These are phyloP conservation scores for Malus sylvestris DNA, from an alignment of 306 rosid species.

Conservation along the genomic window DNA sequence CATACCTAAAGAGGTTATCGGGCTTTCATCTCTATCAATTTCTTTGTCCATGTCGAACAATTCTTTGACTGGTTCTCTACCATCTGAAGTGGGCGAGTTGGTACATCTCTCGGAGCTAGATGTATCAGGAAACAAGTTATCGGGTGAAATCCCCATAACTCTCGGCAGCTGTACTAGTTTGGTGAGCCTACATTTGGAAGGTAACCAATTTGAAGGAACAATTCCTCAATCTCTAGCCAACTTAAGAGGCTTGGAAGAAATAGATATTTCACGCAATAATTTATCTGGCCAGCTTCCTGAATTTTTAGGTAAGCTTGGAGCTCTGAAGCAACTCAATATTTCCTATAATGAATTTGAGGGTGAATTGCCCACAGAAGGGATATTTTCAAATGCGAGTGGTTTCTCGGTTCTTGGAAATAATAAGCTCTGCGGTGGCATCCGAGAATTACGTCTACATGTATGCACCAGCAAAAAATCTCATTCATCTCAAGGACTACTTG, in stretches of 20 bases:
- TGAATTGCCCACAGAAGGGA: conserved; percentile 20
- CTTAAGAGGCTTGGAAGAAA: conserved; percentile 11
- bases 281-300: conserved; percentile 29
- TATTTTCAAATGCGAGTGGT: conserved; percentile 20
- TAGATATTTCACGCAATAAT: conserved; percentile 26
- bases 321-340: conserved; percentile 16
- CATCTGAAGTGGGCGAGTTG: conserved; percentile 24
- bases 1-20: conserved; percentile 24
- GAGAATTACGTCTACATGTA: conserved; percentile 18
- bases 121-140: conserved; percentile 25
- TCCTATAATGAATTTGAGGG: conserved; percentile 28
- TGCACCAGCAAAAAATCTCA: background rate
- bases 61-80: conserved; percentile 21
- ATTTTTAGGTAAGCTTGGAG: conserved; percentile 5
- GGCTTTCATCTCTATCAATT: conserved; percentile 20
- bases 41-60: conserved; percentile 16
- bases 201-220: conserved; percentile 23
- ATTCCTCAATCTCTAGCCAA: conserved; percentile 12
- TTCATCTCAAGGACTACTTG: background rate
- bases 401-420: conserved; percentile 24
- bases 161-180: conserved; percentile 21
- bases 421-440: conserved; percentile 31
- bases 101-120: conserved; percentile 9
- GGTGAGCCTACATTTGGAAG: conserved; percentile 8
- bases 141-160: conserved; percentile 14